A percentile compares a stretch with the other conserved stretches of the same genome.
Conservation (phyloP, 2,329 filamentous ascomycete species). For the Phaeoacremonium minimum region DNA sequence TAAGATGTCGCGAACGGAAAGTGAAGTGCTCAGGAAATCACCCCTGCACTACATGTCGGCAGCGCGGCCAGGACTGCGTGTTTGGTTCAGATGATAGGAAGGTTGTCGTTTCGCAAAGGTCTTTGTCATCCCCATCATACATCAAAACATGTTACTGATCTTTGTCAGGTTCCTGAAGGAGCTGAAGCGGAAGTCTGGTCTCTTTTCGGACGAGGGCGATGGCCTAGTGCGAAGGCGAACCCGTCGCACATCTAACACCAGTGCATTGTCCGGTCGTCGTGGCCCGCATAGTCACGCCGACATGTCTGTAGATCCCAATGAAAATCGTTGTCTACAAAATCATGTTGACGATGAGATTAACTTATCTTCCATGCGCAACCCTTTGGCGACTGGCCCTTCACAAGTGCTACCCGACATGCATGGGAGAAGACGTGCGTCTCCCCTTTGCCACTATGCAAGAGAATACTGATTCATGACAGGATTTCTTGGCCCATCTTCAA, state of each 20-base stretch:
- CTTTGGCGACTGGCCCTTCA: slow-evolving; percentile 31
- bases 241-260: neutral
- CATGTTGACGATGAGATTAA: slow-evolving; percentile 3
- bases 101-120: slow-evolving; percentile 42
- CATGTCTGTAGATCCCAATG: no score
- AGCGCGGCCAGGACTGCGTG: slow-evolving; percentile 32
- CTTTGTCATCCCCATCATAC: slow-evolving; percentile 7
- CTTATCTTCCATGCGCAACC: slow-evolving; percentile 28
- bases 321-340: no score
- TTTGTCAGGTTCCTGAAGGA: slow-evolving; percentile 13
- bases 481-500: slow-evolving; percentile 51
- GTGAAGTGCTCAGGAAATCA: slow-evolving; percentile 36
- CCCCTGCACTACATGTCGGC: slow-evolving; percentile 37
- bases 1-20: slow-evolving; percentile 38
- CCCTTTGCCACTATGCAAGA: neutral
- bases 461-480: slow-evolving; percentile 22
- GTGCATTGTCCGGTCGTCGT: neutral
- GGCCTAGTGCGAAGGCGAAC: neutral
- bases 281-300: neutral
- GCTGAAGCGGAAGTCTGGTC: slow-evolving; percentile 10
- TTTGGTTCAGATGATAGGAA: slow-evolving; percentile 44
- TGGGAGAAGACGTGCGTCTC: slow-evolving; percentile 35
- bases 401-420: slow-evolving; percentile 34
- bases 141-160: slow-evolving; percentile 1
- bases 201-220: slow-evolving; percentile 1